Conservation (phyloP, 1,139 yeast species). For the Taphrina populina region DNA sequence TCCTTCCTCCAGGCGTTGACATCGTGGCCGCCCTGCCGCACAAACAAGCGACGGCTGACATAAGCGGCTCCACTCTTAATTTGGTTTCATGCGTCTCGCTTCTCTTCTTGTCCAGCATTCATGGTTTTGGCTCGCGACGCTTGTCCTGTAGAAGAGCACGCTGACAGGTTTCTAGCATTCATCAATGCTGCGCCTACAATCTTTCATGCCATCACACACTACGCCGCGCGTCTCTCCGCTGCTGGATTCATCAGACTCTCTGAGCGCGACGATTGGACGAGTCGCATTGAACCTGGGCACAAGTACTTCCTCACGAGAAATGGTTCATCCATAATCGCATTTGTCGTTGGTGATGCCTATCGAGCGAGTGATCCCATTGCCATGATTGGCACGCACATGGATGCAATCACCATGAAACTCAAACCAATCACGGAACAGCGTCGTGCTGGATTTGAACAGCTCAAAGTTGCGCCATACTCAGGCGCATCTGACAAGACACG, state of each 20-base stretch:
- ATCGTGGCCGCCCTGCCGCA: too few species aligned
- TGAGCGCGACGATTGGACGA: conserved; percentile 73
- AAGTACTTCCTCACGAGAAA: conserved; percentile 81
- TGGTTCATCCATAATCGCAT: conserved; percentile 83
- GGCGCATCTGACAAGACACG: conserved; percentile 72
- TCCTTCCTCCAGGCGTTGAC: too few species aligned
- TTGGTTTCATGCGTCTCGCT: too few species aligned
- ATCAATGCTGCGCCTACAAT: conserved; percentile 55
- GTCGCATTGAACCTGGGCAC: conserved; percentile 49
- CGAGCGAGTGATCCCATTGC: conserved; percentile 77
- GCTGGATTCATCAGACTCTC: conserved; percentile 70
- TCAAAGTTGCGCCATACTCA: conserved; percentile 81
- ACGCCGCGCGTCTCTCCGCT: conserved; percentile 53
- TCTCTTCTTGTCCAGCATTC: too few species aligned
- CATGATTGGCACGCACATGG: conserved; percentile 92
- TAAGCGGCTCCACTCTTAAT: too few species aligned
- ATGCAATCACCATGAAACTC: conserved; percentile 73
- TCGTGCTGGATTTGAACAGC: conserved; percentile 75
- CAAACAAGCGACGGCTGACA: too few species aligned
- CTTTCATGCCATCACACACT: conserved; percentile 79
- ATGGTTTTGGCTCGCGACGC: too few species aligned
- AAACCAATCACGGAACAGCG: conserved; percentile 78
- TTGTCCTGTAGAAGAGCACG: background rate
- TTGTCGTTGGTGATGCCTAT: conserved; percentile 63
- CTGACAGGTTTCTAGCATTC: conserved; percentile 18